Conservation (phyloP, 805 yeast genomes). For the Wickerhamiella sergipiensis region DNA sequence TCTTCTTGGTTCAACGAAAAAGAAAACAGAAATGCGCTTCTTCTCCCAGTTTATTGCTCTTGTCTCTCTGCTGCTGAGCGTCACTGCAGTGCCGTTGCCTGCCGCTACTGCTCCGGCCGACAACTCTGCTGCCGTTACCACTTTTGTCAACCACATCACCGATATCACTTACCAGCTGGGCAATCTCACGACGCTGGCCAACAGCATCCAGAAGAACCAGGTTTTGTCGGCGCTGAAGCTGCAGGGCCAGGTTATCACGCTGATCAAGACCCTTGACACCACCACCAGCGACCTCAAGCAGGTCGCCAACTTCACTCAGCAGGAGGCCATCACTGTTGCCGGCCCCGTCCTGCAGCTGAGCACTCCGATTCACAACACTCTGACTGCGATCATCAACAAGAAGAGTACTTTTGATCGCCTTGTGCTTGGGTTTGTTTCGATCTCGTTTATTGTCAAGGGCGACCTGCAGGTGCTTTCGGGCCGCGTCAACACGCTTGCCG, state of each 20-base stretch:
- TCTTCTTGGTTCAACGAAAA: too few relatives aligned
- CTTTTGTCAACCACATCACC: neutral
- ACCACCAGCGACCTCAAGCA: neutral
- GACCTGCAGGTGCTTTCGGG: neutral
- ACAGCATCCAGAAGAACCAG: slow-evolving; percentile 1
- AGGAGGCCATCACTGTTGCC: slow-evolving; percentile 1
- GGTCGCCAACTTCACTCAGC: neutral
- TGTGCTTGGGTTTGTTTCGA: neutral
- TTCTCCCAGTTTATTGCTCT: neutral
- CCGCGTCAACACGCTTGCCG: neutral
- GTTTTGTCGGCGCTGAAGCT: neutral
- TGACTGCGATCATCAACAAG: slow-evolving; percentile 1
- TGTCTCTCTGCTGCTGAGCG: neutral
- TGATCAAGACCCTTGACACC: neutral
- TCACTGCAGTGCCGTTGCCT: neutral
- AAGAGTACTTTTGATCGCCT: slow-evolving; percentile 3
- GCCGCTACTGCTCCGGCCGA: neutral
- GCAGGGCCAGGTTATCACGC: neutral
- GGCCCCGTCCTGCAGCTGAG: neutral
- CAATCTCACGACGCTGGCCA: neutral
- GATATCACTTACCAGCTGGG: neutral
- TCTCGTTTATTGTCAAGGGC: slow-evolving; percentile 1
- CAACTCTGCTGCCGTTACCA: neutral
- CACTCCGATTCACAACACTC: neutral
- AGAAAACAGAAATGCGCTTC: neutral